These are phyloP conservation scores for Ganoderma lingzhi DNA, from an alignment of 1,284 basidiomycete species.

Conservation along the genomic window DNA sequence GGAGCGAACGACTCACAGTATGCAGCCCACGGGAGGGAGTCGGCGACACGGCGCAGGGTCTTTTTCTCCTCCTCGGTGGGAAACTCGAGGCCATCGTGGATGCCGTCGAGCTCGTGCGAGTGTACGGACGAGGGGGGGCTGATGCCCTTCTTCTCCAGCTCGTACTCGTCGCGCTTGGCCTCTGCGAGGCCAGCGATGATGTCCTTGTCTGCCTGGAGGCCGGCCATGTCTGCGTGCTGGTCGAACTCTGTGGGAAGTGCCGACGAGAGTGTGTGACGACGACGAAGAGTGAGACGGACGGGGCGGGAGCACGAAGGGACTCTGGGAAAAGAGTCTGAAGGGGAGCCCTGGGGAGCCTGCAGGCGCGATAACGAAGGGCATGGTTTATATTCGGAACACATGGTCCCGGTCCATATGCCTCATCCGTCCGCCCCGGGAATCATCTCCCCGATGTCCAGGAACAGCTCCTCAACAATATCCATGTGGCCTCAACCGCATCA, in stretches of 20 bases:
- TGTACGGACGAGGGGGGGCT: constrained; percentile 26
- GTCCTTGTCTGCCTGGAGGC: constrained; percentile 42
- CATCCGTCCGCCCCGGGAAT: not conserved
- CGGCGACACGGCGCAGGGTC: constrained; percentile 69
- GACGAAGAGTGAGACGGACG: constrained; percentile 9
- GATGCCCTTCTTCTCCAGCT: constrained; percentile 38
- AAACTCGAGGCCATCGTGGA: constrained; percentile 65
- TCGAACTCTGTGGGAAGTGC: constrained; percentile 20
- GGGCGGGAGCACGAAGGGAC: constrained; percentile 14
- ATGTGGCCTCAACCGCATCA: constrained; percentile 3
- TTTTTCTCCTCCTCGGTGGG: constrained; percentile 75
- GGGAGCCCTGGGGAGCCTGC: constrained; percentile 3
- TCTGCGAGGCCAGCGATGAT: constrained; percentile 42
- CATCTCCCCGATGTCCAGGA: constrained; percentile 9
- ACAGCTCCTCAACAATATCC: constrained; percentile 1
- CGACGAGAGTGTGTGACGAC: constrained; percentile 13
- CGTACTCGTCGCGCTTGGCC: constrained; percentile 37
- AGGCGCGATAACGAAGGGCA: constrained; percentile 9
- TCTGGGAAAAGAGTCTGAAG: constrained; percentile 17
- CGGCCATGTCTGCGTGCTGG: constrained; percentile 37
- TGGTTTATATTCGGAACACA: constrained; percentile 21
- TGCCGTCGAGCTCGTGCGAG: constrained; percentile 47
- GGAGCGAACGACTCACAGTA: constrained; percentile 55
- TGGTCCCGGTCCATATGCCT: constrained; percentile 15
- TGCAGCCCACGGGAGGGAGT: constrained; percentile 69